Base-by-base conservation (phyloP, 176 grass and related monocot genomes). In the Musa schizocarpa region DNA sequence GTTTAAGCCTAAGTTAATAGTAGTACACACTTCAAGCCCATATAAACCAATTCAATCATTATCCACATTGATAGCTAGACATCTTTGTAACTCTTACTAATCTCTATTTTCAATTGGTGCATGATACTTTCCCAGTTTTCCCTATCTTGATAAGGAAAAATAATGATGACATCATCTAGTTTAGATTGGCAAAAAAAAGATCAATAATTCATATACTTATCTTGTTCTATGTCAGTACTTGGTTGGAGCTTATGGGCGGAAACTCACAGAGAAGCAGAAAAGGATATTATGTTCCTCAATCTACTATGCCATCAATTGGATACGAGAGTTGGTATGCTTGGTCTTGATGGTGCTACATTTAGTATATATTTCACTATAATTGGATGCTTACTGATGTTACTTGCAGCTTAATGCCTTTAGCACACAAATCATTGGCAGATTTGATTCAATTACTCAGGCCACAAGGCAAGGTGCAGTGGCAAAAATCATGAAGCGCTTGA, bases 261-360 rank as follows among this genome's bases (percentile, higher is more conserved):
- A 73, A 65, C 55, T 96, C 65, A 89, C 89, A 83, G 83, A 59
- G 76, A 76, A 84, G 86, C 87, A 86, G 83, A 96, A 87, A 85
- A 81, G 84, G 63, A 48, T 83, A 66, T 76, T 88, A 43, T 90
- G 89, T 79, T 81, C 87, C 72, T 96, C 93, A 68, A 76, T 96
- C 61, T 96, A 92, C 76, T 92, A 85, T 86, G 87, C 93, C 19
- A 87, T 96, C 78, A 96, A 96, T 77, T 96, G 93, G 93, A 92
- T 92, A 76, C 89, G 89, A 78, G 93, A 92, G 74, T 80, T 96
- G 93, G 89, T 96, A 87, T 84, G 81, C 73, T 76, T 80, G 68
- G 52, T 51, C 78, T 81, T 65, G 57, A 24, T 80, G 12, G 50
- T 67, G 16, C 50, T 68, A 76, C 81, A 77, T 72, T 56, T 54